Base-by-base conservation (phyloP, 2,329 filamentous ascomycete species). In the Waltergamsia citrina region DNA sequence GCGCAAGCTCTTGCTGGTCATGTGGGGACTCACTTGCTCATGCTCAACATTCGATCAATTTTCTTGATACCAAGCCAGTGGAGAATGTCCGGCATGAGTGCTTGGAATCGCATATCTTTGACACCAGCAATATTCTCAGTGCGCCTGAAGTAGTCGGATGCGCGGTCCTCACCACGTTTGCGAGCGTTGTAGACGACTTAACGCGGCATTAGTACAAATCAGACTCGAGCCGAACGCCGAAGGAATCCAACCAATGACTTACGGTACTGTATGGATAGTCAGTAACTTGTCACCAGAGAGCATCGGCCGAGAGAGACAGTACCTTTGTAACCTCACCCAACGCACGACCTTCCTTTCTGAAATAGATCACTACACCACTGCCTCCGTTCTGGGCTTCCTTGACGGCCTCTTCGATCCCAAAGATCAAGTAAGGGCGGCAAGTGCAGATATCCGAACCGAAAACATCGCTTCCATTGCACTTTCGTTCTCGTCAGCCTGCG, bases 91-190 rank as follows among this genome's bases (percentile, higher is more conserved):
- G 92, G 90, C 92, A 96, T 96, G 35, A 98, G 69, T 19, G 90
- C 90, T 65, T 96, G 92, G 70, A 96, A 96, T 25, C 92, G 80
- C 90, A 96, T 96, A 47, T 78, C 82, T 58, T 94, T 94, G 44
- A 96, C 90, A 40, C 92, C 92, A 7, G 92, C 92, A 54, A 98
- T 93, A 55, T 95, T 94, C 60, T 95, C 90, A n/a, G 90, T 96
- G 37, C 92, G 74, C 61, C 90, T 82, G 67, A 96, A 96, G 63
- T 96, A 96, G 57, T 94, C 86, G 47, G 82, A 90, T 16, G 87
- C 87, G 38, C 74, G 74, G 59, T 88, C 83, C 42, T 77, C 73
- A 43, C 82, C 82, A 47, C 83, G 78, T 62, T 90, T 92, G 43
- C 81, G 70, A 33, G 83, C 83, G 53, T 90, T 92, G 66, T 90